phyloP scores from a whole-genome alignment of 148 eudicot genomes.

The Arctostaphylos glauca region DNA sequence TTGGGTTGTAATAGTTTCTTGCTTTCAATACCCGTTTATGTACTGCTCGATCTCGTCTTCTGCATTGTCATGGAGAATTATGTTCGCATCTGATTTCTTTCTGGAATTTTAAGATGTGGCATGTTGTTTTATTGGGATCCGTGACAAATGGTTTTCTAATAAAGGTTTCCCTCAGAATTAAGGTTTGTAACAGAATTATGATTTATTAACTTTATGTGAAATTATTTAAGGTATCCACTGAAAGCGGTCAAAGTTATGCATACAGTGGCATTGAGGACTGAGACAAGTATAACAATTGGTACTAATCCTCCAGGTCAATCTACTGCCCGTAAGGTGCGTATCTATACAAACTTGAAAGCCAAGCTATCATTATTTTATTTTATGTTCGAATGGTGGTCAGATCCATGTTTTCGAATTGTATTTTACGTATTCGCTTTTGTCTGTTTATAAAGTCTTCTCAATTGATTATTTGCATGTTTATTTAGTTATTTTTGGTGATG shows the following conservation, averaged over 20 bases:
- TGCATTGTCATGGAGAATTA: background rate
- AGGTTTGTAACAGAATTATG: background rate
- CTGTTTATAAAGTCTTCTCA: too few relatives aligned
- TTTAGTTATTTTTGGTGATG: background rate
- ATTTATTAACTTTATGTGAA: background rate
- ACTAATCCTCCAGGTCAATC: slow-evolving; percentile 43
- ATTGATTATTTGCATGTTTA: background rate
- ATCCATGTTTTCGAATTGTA: background rate
- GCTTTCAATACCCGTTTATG: background rate
- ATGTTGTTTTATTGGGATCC: too few relatives aligned
- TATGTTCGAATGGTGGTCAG: background rate
- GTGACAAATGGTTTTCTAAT: too few relatives aligned
- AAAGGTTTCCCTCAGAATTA: too few relatives aligned
- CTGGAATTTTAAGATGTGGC: background rate
- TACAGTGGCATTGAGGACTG: slow-evolving; percentile 89
- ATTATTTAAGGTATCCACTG: slow-evolving; percentile 69
- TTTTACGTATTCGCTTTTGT: too few relatives aligned
- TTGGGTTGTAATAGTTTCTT: background rate
- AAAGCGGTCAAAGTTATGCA: slow-evolving; percentile 98
- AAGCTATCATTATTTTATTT: background rate
- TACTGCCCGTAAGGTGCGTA: slow-evolving; percentile 46
- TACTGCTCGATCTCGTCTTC: background rate
- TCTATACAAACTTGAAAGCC: background rate
- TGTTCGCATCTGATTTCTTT: background rate
- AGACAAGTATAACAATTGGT: slow-evolving; percentile 54